Evolutionary conservation across 148 eudicot species (phyloP).

Genomic region (Pharnaceum exiguum): DNA sequence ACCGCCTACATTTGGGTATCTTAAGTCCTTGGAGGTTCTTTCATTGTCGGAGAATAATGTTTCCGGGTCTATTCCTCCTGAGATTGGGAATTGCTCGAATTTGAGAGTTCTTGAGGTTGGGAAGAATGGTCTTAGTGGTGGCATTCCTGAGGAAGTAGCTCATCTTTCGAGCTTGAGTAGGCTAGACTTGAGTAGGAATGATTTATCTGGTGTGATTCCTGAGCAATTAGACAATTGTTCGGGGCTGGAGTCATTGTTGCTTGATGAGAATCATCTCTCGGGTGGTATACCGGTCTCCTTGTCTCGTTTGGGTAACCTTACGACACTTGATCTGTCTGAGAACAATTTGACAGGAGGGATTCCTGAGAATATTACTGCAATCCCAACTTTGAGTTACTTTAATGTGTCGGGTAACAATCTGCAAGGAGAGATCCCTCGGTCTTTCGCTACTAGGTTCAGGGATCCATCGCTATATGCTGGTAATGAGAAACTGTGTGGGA

Average conservation of each 20-base stretch:
- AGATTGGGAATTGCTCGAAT: conserved; percentile 68
- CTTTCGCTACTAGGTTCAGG: conserved; percentile 41
- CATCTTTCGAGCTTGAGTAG: conserved; percentile 36
- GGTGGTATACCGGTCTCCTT: conserved; percentile 61
- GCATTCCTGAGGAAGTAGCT: conserved; percentile 53
- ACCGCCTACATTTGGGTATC: conserved; percentile 62
- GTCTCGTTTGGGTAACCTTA: conserved; percentile 42
- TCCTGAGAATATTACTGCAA: conserved; percentile 44
- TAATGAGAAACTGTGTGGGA: conserved; percentile 61
- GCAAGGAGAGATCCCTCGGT: conserved; percentile 64
- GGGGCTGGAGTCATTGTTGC: conserved; percentile 28
- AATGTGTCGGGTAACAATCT: conserved; percentile 60
- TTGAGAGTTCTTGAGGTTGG: conserved; percentile 53
- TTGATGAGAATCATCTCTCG: conserved; percentile 50
- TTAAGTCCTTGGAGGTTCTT: conserved; percentile 38
- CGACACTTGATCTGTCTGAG: conserved; percentile 51
- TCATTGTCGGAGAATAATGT: conserved; percentile 50
- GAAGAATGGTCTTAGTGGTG: conserved; percentile 42
- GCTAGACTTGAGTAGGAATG: conserved; percentile 61
- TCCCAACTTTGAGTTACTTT: conserved; percentile 41
- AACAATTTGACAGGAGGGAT: conserved; percentile 64
- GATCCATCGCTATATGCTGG: conserved; percentile 39
- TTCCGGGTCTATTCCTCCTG: conserved; percentile 52
- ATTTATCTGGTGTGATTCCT: conserved; percentile 58
- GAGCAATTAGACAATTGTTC: conserved; percentile 42